Evolutionary conservation across 768 basidiomycete genomes (phyloP).

Genomic region (Clitopilus hobsonii): DNA sequence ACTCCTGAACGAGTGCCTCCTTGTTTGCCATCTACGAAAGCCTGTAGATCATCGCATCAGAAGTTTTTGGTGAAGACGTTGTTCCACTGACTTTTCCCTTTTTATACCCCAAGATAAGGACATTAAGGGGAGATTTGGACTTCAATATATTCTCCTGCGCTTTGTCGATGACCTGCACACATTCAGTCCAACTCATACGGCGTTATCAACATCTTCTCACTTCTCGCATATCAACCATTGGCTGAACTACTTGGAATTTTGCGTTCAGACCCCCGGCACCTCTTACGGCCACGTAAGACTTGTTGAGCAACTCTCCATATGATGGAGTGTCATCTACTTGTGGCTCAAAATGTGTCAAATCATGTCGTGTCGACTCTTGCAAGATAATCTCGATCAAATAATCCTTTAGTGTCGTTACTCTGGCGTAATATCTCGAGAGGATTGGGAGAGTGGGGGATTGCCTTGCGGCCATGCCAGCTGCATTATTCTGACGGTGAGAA

Average conservation of each 20-base stretch:
- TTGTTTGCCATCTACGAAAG: slow-evolving; percentile 28
- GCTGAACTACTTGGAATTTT: slow-evolving; percentile 25
- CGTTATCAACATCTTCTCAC: slow-evolving; percentile 25
- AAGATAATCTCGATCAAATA: slow-evolving; percentile 39
- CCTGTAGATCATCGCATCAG: slow-evolving; percentile 16
- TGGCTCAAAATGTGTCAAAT: slow-evolving; percentile 9
- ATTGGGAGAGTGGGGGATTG: slow-evolving; percentile 20
- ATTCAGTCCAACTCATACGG: neutral
- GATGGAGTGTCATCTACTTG: slow-evolving; percentile 17
- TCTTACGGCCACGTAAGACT: slow-evolving; percentile 41
- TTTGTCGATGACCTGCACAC: slow-evolving; percentile 51
- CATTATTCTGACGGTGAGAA: too few species aligned
- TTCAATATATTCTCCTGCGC: slow-evolving; percentile 54
- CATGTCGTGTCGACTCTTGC: slow-evolving; percentile 4
- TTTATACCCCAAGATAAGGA: slow-evolving; percentile 65
- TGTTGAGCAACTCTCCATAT: slow-evolving; percentile 35
- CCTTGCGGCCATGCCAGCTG: neutral
- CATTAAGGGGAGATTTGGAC: slow-evolving; percentile 40
- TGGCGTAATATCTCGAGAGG: slow-evolving; percentile 38
- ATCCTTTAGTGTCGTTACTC: slow-evolving; percentile 30
- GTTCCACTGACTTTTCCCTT: slow-evolving; percentile 33
- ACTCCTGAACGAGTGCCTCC: slow-evolving; percentile 38
- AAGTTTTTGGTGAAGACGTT: neutral
- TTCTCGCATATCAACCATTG: slow-evolving; percentile 50
- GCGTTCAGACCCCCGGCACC: slow-evolving; percentile 8